phyloP scores from a whole-genome alignment of 352 stramenopile species.

The Pythium rhizo-oryzae region DNA sequence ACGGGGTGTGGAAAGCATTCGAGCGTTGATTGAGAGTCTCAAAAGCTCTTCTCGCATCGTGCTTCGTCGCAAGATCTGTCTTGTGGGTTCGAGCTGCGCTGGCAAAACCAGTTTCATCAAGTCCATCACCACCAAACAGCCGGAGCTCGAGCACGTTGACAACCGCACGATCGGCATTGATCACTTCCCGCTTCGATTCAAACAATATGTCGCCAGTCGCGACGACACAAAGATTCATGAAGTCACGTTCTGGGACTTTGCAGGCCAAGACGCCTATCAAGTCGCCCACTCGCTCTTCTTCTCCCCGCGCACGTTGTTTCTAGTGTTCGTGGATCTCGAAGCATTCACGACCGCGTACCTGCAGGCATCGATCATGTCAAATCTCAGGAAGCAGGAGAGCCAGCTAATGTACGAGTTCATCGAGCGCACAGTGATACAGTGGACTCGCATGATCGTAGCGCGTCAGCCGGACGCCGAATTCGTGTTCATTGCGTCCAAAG shows the following conservation, averaged over 20 bases:
- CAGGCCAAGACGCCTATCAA: slow-evolving; percentile 24
- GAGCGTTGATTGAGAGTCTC: too few relatives aligned
- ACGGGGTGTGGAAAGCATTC: too few relatives aligned
- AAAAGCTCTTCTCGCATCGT: too few relatives aligned
- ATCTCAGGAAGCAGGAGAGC: too few relatives aligned
- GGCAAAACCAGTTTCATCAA: slow-evolving; percentile 44
- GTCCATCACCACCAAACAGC: slow-evolving; percentile 20
- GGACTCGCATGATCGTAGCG: slow-evolving; percentile 11
- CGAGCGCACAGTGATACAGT: slow-evolving; percentile 14
- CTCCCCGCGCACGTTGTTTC: slow-evolving; percentile 20
- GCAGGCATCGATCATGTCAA: too few relatives aligned
- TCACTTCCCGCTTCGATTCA: too few relatives aligned
- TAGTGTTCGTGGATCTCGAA: slow-evolving; percentile 24
- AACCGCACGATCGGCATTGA: slow-evolving; percentile 37
- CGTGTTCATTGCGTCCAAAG: slow-evolving; percentile 22
- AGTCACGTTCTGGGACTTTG: slow-evolving; percentile 24
- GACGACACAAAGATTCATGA: too few relatives aligned
- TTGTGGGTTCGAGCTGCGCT: slow-evolving; percentile 33
- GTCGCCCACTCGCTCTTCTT: slow-evolving; percentile 19
- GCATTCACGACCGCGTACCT: too few relatives aligned
- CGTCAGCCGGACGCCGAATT: slow-evolving; percentile 16
- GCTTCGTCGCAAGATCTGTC: slow-evolving; percentile 38
- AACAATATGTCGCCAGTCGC: too few relatives aligned
- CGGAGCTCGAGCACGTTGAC: slow-evolving; percentile 23
- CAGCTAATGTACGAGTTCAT: slow-evolving; percentile 23